Base-by-base conservation (phyloP, 1,139 yeast genomes). In the Nakaseomyces glabratus region DNA sequence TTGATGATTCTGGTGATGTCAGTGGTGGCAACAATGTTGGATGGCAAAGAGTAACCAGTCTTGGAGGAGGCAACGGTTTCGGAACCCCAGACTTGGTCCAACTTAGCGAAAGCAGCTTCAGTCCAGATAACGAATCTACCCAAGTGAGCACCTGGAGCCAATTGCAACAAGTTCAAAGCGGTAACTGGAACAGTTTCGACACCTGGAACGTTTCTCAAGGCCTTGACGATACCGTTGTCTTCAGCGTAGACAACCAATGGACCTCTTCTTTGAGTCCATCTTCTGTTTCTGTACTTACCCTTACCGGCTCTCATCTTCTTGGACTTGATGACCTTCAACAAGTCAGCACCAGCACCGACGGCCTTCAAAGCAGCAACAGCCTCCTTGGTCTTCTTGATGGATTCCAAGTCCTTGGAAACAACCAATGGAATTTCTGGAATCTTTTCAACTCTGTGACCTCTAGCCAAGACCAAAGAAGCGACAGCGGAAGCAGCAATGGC, bases 91-190 rank as follows among this genome's bases (percentile, higher is more conserved):
- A 93, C 82, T 55, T 90, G 73, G 76, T 90, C 99, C 65, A 90
- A 80, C 62, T 90, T 80, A 66, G 88, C 82, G 69, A 90, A 85
- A 64, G 99, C 99, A 66, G 86, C 73, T 75, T 86, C 95, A 63
- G 98, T 88, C 98, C 98, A 90, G 85, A 90, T 84, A 65, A 93
- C 82, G 65, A 90, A 90, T 79, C 98, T 88, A 74, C 98, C 98
- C 63, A 90, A 77, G 79, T 90, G 98, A 65, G 97, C 94, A 82
- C 99, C 99, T 69, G 99, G 99, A 58, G 99, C 99, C 65, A 90
- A 82, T 76, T 90, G 97, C 68, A 93, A 82, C 63, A 93, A 76
- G 73, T 93, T 93, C 65, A 90, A 79, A 65, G 90, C 76, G 64
- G 82, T 73, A 60, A 90, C 98, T 66, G 81, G 75, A 61, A 90